phyloP scores from a whole-genome alignment of 2,329 filamentous ascomycete genomes.

The Penicillium sp. region DNA sequence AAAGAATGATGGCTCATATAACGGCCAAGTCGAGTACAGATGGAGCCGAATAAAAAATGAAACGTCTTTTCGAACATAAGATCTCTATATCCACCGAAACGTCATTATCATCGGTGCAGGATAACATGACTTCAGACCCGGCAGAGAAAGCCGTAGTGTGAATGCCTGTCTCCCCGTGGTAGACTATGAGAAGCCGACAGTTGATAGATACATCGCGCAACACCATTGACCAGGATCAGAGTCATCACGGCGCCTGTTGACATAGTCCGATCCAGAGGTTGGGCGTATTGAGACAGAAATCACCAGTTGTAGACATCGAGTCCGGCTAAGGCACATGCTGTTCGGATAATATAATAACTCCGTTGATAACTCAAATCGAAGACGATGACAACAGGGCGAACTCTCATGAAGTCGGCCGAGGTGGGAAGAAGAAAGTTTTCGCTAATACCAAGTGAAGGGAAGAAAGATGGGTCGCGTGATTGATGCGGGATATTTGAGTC shows the following conservation, averaged over 20 bases:
- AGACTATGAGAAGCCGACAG: not conserved
- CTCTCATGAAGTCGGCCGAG: conserved; percentile 18
- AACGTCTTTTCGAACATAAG: conserved; percentile 20
- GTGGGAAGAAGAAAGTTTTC: conserved; percentile 14
- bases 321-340: conserved; percentile 17
- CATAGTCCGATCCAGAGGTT: not conserved
- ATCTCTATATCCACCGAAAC: conserved; percentile 5
- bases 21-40: conserved; percentile 9
- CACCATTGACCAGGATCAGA: not conserved
- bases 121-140: not conserved
- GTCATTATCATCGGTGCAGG: not conserved
- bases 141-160: not conserved
- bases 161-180: not conserved
- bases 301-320: conserved; percentile 18
- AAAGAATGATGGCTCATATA: conserved; percentile 15
- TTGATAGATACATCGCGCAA: not conserved
- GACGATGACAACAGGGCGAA: conserved; percentile 12
- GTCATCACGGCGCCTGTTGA: not conserved
- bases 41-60: conserved; percentile 20
- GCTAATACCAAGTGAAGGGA: conserved; percentile 17
- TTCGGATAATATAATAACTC: conserved; percentile 31
- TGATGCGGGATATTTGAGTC: not conserved
- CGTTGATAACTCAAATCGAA: conserved; percentile 27
- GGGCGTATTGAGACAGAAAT: conserved; percentile 6
- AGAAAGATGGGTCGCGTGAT: conserved; percentile 2